Conservation (phyloP, 2,329 filamentous ascomycete species). For the Cladophialophora chaetospira region DNA sequence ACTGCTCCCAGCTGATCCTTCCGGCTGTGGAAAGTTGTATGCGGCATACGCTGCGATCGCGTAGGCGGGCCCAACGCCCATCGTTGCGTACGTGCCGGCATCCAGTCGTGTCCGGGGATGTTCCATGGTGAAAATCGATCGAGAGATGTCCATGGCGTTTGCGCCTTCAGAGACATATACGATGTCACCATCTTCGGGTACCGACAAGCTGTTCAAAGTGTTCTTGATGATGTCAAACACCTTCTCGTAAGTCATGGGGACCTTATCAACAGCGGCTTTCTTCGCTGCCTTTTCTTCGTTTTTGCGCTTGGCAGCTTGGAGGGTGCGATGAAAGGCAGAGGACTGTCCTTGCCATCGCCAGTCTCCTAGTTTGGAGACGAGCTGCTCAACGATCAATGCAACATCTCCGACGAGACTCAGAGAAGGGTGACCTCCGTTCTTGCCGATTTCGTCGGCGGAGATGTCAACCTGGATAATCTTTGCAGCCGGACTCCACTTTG, state of each 20-base stretch:
- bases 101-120: slow-evolving; percentile 59
- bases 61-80: slow-evolving; percentile 61
- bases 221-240: slow-evolving; percentile 56
- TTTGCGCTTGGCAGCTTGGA: slow-evolving; percentile 41
- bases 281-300: slow-evolving; percentile 52
- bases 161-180: slow-evolving; percentile 61
- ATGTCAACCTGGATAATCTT: slow-evolving; percentile 60
- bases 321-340: slow-evolving; percentile 41
- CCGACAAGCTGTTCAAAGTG: slow-evolving; percentile 50
- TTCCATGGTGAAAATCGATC: slow-evolving; percentile 57
- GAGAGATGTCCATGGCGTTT: slow-evolving; percentile 64
- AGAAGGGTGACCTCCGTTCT: slow-evolving; percentile 44
- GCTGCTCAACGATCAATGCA: slow-evolving; percentile 50
- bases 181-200: slow-evolving; percentile 49
- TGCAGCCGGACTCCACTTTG: slow-evolving; percentile 54
- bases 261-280: slow-evolving; percentile 36
- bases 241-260: slow-evolving; percentile 53
- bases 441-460: slow-evolving; percentile 55
- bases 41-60: slow-evolving; percentile 59
- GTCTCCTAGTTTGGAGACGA: slow-evolving; percentile 43
- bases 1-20: slow-evolving; percentile 16
- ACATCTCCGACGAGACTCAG: slow-evolving; percentile 57
- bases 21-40: slow-evolving; percentile 49
- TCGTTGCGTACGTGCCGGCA: slow-evolving; percentile 61
- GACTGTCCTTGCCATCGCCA: slow-evolving; percentile 46